Evolutionary conservation across 75 land plant species (phyloP).

Genomic region (Pseudotsuga menziesii): DNA sequence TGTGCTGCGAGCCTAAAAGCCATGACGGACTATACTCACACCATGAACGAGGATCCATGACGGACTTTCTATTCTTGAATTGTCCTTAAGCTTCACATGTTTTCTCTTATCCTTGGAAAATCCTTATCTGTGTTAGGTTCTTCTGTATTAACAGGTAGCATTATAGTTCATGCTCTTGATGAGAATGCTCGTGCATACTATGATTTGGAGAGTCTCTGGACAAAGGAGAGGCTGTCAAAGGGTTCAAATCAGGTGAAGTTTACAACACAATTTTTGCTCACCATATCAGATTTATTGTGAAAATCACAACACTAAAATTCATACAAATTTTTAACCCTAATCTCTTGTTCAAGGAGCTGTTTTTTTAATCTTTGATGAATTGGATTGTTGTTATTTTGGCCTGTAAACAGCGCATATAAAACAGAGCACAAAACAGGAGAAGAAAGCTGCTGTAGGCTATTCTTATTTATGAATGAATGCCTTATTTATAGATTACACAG

Average conservation of each 20-base stretch:
- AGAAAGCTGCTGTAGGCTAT: no score
- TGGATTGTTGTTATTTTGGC: no score
- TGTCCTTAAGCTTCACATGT: neutral
- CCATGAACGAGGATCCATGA: neutral
- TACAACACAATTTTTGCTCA: no score
- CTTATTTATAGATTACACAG: no score
- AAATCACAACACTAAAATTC: no score
- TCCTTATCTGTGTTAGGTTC: neutral
- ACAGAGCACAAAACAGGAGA: no score
- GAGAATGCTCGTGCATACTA: conserved; percentile 87
- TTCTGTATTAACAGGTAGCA: conserved; percentile 42
- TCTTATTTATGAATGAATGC: no score
- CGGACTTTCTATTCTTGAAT: neutral
- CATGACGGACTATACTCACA: neutral
- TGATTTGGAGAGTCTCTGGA: conserved; percentile 78
- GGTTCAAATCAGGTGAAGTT: conserved; percentile 33
- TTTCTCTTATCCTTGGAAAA: neutral
- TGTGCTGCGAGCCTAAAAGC: neutral
- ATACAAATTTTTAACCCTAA: no score
- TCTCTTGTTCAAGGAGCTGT: no score
- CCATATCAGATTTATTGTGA: no score
- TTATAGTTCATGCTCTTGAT: conserved; percentile 79
- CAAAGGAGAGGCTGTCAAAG: conserved; percentile 10
- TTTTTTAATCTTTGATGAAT: no score
- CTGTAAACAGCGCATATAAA: no score